Evolutionary conservation across 805 yeast genomes (phyloP).

Genomic region (Pichia thaimueangensis): DNA sequence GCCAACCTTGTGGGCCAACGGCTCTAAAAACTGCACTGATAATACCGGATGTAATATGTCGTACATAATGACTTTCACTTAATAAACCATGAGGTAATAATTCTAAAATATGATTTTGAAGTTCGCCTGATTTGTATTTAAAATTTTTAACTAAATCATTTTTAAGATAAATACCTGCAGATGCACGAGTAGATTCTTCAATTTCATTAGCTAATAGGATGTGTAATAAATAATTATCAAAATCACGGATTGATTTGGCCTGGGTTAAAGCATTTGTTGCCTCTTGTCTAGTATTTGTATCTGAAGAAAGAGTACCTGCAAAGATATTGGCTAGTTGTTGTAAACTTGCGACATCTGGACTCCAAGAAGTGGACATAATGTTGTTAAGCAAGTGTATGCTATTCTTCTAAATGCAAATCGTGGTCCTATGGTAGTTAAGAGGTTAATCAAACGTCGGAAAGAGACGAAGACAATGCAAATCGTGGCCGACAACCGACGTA

Average conservation of each 20-base stretch:
- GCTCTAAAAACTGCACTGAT: conserved; percentile 72
- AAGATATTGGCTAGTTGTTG: conserved; percentile 62
- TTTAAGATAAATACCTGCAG: conserved; percentile 83
- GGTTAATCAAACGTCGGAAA: too few species aligned
- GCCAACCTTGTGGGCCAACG: conserved; percentile 67
- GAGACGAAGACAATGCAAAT: too few species aligned
- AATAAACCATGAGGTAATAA: conserved; percentile 43
- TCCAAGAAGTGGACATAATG: conserved; percentile 49
- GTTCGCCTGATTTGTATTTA: conserved; percentile 23
- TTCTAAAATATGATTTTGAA: conserved; percentile 30
- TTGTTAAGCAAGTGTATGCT: not conserved
- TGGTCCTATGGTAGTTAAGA: too few species aligned
- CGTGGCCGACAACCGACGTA: too few species aligned
- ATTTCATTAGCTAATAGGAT: conserved; percentile 53
- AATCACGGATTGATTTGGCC: conserved; percentile 68
- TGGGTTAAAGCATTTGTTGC: conserved; percentile 71
- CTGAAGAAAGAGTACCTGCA: conserved; percentile 63
- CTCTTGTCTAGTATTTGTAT: conserved; percentile 44
- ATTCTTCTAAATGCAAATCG: too few species aligned
- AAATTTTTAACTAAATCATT: conserved; percentile 52
- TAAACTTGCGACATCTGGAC: conserved; percentile 55
- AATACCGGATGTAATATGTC: conserved; percentile 88
- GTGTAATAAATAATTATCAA: conserved; percentile 71
- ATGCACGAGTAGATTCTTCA: conserved; percentile 62
- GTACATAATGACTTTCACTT: conserved; percentile 52